phyloP scores from a whole-genome alignment of 2,329 filamentous ascomycete genomes.

The Penicillium sp. region DNA sequence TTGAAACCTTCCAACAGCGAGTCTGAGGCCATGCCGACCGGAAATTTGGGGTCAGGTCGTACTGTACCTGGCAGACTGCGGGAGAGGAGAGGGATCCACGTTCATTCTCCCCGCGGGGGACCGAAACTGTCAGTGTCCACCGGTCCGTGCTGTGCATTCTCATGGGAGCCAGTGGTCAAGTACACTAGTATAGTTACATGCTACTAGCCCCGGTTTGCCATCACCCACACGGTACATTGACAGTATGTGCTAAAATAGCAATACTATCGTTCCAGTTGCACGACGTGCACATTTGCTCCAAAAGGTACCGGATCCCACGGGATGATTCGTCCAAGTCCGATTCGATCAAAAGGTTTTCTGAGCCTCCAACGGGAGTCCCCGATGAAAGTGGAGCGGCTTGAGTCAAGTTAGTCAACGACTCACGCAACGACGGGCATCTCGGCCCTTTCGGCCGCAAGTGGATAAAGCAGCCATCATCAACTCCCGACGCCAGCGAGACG shows the following conservation, averaged over 20 bases:
- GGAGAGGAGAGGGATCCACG: constrained; percentile 1
- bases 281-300: not conserved
- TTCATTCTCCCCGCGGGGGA: not conserved
- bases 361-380: constrained; percentile 9
- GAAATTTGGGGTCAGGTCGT: not conserved
- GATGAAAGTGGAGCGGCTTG: not conserved
- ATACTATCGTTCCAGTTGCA: not conserved
- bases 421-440: not conserved
- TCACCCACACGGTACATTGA: not conserved
- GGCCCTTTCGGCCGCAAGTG: constrained; percentile 1
- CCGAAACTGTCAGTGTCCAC: not conserved
- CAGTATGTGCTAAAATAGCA: not conserved
- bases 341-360: not conserved
- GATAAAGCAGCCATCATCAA: not conserved
- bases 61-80: constrained; percentile 1
- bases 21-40: constrained; percentile 9
- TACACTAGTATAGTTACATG: not conserved
- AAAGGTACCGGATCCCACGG: not conserved
- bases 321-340: not conserved
- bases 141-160: not conserved
- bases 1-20: constrained; percentile 17
- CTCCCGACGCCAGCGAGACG: not conserved
- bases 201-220: not conserved
- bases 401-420: not conserved
- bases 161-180: not conserved